Evolutionary conservation across 192 early-diverging fungal species (phyloP).

Genomic region (Piromyces finnis): DNA sequence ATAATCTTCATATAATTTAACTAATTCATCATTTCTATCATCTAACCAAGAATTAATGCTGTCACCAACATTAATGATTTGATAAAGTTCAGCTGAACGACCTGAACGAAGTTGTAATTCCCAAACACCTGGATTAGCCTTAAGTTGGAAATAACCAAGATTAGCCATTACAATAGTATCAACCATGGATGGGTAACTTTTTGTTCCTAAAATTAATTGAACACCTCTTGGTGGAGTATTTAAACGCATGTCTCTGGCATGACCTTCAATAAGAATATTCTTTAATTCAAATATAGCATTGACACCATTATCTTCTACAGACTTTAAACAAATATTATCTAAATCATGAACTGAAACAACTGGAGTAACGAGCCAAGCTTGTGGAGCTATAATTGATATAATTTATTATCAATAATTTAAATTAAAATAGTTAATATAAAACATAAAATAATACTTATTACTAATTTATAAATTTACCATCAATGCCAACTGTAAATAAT

Average conservation of each 20-base stretch:
- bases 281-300: constrained; percentile 60
- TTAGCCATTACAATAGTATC: constrained; percentile 99
- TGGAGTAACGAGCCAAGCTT: constrained; percentile 78
- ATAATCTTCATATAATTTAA: not conserved
- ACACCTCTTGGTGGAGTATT: constrained; percentile 72
- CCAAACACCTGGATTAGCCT: constrained; percentile 85
- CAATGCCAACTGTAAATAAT: constrained; percentile 71
- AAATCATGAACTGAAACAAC: constrained; percentile 66
- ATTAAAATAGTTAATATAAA: not conserved
- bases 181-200: constrained; percentile 27
- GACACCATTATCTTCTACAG: constrained; percentile 20
- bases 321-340: constrained; percentile 67
- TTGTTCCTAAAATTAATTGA: constrained; percentile 72
- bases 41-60: not conserved
- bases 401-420: not conserved
- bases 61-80: constrained; percentile 39
- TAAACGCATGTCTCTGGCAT: constrained; percentile 48
- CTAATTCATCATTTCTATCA: not conserved
- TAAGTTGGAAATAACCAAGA: constrained; percentile 88
- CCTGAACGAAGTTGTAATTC: constrained; percentile 59
- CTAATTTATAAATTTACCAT: no score
- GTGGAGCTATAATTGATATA: constrained; percentile 22
- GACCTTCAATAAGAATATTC: constrained; percentile 79
- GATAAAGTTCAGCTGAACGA: constrained; percentile 60
- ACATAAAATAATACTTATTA: no score